Evolutionary conservation across 352 stramenopile genomes (phyloP), one percentile per base, ranked within the genome.

Genomic region (Globisporangium takayamanum): DNA sequence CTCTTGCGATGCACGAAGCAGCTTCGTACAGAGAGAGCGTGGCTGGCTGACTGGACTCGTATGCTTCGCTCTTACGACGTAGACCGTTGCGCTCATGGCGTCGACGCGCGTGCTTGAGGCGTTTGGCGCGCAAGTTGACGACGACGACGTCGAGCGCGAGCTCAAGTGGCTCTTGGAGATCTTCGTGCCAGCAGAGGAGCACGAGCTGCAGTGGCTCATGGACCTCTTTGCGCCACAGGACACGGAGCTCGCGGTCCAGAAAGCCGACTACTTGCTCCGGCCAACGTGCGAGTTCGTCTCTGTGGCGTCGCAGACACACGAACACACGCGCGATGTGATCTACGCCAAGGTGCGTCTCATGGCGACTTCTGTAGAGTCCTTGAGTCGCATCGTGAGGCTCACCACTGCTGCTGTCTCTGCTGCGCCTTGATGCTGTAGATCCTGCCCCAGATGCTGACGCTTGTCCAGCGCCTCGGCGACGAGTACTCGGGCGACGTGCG

Each of bases 41-140:
- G 28, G 28, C 28, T 33, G 28, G 5, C 5, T 22, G 22, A 22
- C 22, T 22, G 22, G 22, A 22, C 22, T 8, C 42, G 22, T 36
- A 26, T 33, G 30, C 11, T 1, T 41, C 2, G 1, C 0, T 12
- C 15, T 3, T 2, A 5, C 39, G 12, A 44, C 16, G 12, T 68
- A 90, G 69, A 67, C 76, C 46, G 80, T 90, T n/a, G 76, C 80
- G 12, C 52, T 89, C 7, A 90, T 88, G 78, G 82, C 78, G 0
- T 70, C 57, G 2, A 90, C 76, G 6, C 76, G 80, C 47, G 60
- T 85, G 20, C 60, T 90, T 14, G 82, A 92, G 63, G 80, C 78
- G 6, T 92, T 92, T 52, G 63, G 70, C 0, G 69, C 84, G 0
- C 58, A 77, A 45, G 66, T 86, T 1, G 28, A 62, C 0, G 39